Conservation (phyloP, 768 basidiomycete species). For the Leucosporidium yakuticum region DNA sequence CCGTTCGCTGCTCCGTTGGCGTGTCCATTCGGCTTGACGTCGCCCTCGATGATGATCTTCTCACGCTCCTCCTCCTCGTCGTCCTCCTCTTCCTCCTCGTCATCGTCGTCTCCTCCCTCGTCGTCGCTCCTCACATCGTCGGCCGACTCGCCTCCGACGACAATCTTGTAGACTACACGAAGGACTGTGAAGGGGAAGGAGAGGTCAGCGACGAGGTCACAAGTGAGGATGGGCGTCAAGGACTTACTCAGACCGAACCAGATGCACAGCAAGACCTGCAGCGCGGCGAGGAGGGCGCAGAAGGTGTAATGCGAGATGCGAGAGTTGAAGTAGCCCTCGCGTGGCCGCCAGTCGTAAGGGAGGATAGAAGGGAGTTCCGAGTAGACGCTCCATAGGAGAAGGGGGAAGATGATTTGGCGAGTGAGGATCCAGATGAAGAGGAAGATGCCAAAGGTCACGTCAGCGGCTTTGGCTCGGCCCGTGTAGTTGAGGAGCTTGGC, state of each 20-base stretch:
- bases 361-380: constrained; percentile 53
- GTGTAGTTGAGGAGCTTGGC: constrained; percentile 94
- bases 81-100: constrained; percentile 16
- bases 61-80: constrained; percentile 16
- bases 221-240: not conserved
- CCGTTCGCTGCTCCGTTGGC: too few relatives aligned
- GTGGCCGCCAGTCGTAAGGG: constrained; percentile 57
- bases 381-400: constrained; percentile 61
- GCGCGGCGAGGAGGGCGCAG: constrained; percentile 41
- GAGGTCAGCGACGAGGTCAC: not conserved
- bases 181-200: constrained; percentile 45
- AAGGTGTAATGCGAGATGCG: constrained; percentile 51
- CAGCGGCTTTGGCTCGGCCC: constrained; percentile 58
- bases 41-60: not conserved
- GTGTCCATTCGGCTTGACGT: too few relatives aligned
- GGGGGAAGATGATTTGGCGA: constrained; percentile 72
- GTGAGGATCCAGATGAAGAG: constrained; percentile 85
- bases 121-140: constrained; percentile 63
- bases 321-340: constrained; percentile 57
- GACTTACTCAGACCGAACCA: constrained; percentile 27
- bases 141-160: constrained; percentile 67
- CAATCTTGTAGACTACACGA: constrained; percentile 72
- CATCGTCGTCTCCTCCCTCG: constrained; percentile 11
- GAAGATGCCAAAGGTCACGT: constrained; percentile 71
- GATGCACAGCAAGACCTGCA: constrained; percentile 36